These are phyloP conservation scores for Suillus hirtellus DNA, from an alignment of 768 basidiomycete genomes.

Conservation along the genomic window DNA sequence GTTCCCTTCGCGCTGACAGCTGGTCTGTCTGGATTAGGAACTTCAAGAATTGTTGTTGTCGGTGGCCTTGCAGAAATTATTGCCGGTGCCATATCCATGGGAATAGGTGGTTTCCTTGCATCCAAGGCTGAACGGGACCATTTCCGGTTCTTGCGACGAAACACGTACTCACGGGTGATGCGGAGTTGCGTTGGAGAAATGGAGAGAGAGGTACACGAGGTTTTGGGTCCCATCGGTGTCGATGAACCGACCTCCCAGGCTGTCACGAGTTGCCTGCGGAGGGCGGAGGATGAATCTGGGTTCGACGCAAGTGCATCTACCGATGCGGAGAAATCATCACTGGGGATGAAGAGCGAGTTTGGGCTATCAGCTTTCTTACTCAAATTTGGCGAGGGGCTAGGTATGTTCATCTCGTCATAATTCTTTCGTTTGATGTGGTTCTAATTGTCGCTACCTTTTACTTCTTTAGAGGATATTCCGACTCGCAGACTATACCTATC, in stretches of 20 bases:
- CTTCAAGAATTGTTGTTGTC: slow-evolving; percentile 88
- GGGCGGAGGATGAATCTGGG: slow-evolving; percentile 54
- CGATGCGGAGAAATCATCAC: slow-evolving; percentile 57
- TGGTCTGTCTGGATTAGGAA: slow-evolving; percentile 85
- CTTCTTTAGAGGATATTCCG: slow-evolving; percentile 78
- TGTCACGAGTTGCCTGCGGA: slow-evolving; percentile 74
- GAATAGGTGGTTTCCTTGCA: slow-evolving; percentile 96
- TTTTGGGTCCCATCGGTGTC: slow-evolving; percentile 88
- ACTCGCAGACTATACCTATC: slow-evolving; percentile 82
- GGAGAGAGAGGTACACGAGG: slow-evolving; percentile 89
- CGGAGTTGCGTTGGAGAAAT: slow-evolving; percentile 93
- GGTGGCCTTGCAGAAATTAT: slow-evolving; percentile 96
- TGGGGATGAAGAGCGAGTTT: slow-evolving; percentile 73
- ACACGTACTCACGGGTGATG: slow-evolving; percentile 78
- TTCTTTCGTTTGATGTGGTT: not conserved
- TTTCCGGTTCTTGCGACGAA: slow-evolving; percentile 75
- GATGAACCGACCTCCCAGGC: slow-evolving; percentile 77
- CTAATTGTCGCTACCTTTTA: slow-evolving; percentile 1
- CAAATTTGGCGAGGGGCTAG: slow-evolving; percentile 93
- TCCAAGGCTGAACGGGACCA: slow-evolving; percentile 97
- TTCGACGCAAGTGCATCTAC: slow-evolving; percentile 16
- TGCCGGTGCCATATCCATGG: slow-evolving; percentile 97
- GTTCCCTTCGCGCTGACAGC: slow-evolving; percentile 92
- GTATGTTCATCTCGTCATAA: slow-evolving; percentile 41
- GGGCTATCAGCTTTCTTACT: slow-evolving; percentile 93